A percentile compares a stretch with the other conserved stretches of the same genome.
Conservation (phyloP, 805 yeast genomes). For the Schizosaccharomyces octosporus region DNA sequence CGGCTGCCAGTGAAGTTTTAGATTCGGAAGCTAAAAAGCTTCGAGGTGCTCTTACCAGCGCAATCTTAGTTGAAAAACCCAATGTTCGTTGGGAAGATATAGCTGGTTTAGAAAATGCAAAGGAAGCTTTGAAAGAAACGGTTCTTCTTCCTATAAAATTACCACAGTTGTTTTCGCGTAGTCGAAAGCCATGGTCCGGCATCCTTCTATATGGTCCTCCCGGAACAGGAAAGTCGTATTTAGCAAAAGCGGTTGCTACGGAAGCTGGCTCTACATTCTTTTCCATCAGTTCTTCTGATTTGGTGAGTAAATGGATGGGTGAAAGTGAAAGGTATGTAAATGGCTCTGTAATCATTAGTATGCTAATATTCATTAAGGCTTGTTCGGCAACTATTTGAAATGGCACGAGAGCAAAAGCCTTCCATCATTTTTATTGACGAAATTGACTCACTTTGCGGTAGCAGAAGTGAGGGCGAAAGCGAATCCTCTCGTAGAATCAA, state of each 20-base stretch:
- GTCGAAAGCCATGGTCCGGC: constrained; percentile 78
- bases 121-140: constrained; percentile 90
- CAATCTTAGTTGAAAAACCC: constrained; percentile 76
- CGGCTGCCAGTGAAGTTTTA: constrained; percentile 34
- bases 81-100: constrained; percentile 85
- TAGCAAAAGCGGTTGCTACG: constrained; percentile 96
- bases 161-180: constrained; percentile 87
- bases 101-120: constrained; percentile 87
- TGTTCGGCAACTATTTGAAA: constrained; percentile 76
- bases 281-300: constrained; percentile 83
- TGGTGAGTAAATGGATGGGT: constrained; percentile 98
- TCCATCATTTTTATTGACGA: constrained; percentile 92
- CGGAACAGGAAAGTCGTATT: constrained; percentile 90
- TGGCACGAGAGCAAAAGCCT: constrained; percentile 93
- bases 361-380: constrained; percentile 20
- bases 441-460: constrained; percentile 93
- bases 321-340: constrained; percentile 41
- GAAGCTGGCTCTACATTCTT: constrained; percentile 94
- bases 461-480: constrained; percentile 92
- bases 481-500: constrained; percentile 91
- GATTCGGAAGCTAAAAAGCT: constrained; percentile 71
- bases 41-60: constrained; percentile 67
- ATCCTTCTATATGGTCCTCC: constrained; percentile 80
- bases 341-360: neutral
- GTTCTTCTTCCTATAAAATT: constrained; percentile 88